Conservation (phyloP, 1,284 basidiomycete species). For the Malassezia globosa region DNA sequence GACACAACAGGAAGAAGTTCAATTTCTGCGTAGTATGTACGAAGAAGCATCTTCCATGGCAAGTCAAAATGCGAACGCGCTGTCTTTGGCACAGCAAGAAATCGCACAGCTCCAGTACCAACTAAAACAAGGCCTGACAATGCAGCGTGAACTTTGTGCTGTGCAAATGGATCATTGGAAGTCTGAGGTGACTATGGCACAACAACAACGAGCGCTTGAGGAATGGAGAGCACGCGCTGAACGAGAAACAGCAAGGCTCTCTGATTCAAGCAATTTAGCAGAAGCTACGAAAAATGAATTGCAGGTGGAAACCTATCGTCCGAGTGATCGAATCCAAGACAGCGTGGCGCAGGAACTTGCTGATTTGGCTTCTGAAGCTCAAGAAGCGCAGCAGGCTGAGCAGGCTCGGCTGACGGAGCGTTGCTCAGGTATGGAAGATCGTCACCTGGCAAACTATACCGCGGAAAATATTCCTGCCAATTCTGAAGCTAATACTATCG, state of each 20-base stretch:
- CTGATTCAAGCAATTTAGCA: too few species aligned
- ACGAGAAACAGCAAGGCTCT: too few species aligned
- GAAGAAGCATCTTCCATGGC: constrained; percentile 8
- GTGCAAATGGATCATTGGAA: background rate
- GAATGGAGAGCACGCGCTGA: background rate
- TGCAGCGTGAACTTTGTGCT: background rate
- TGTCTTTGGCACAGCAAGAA: background rate
- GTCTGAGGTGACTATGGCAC: background rate
- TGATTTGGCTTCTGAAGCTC: constrained; percentile 9
- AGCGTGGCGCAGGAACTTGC: constrained; percentile 2
- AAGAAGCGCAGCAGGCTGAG: background rate
- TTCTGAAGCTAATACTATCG: too few species aligned
- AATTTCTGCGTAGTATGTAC: constrained; percentile 6
- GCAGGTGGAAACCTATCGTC: too few species aligned
- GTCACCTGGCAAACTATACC: too few species aligned
- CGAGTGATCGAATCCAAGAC: background rate
- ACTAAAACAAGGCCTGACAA: background rate
- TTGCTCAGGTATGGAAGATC: too few species aligned
- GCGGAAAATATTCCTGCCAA: too few species aligned
- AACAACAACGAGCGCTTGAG: background rate
- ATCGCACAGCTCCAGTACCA: constrained; percentile 1
- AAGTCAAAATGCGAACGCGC: background rate
- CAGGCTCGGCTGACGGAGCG: too few species aligned
- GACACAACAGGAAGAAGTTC: constrained; percentile 2
- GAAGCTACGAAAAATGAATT: too few species aligned